A percentile compares a stretch with the other conserved stretches of the same genome.
Conservation (phyloP, 169 alveolate species). For the Eimeria tenella region DNA sequence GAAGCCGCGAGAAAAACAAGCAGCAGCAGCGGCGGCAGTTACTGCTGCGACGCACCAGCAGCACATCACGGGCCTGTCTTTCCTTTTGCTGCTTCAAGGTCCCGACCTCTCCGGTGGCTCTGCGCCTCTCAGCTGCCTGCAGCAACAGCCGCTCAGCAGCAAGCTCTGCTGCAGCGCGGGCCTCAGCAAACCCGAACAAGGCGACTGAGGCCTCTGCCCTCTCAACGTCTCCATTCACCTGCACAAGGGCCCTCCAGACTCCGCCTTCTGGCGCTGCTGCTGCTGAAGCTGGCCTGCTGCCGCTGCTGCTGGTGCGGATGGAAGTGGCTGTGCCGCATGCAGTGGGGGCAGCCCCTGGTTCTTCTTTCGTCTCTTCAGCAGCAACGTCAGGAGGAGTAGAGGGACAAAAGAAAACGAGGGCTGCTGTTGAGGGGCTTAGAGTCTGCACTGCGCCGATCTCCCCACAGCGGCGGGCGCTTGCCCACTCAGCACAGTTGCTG, state of each 20-base stretch:
- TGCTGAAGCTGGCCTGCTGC: not conserved
- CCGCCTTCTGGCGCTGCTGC: not conserved
- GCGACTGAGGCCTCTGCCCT: not conserved
- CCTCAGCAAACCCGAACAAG: not conserved
- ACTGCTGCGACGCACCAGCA: not conserved
- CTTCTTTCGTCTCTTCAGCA: not conserved
- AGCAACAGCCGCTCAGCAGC: slow-evolving; percentile 6
- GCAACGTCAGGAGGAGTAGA: not conserved
- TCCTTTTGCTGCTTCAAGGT: not conserved
- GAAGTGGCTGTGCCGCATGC: not conserved
- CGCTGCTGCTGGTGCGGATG: not conserved
- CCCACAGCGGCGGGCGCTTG: not conserved
- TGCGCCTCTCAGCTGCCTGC: not conserved
- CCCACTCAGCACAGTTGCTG: not conserved
- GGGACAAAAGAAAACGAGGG: not conserved
- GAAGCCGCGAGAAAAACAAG: not conserved
- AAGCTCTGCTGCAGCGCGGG: not conserved
- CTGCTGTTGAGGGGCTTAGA: not conserved
- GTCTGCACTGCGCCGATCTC: not conserved
- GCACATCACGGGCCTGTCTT: not conserved
- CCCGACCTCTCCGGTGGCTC: not conserved
- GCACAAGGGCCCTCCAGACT: not conserved
- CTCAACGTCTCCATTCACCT: not conserved
- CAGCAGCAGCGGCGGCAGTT: not conserved
- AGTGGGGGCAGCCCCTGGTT: not conserved